These are phyloP conservation scores for Camellia sinensis DNA, from an alignment of 148 eudicot genomes.

Conservation along the genomic window DNA sequence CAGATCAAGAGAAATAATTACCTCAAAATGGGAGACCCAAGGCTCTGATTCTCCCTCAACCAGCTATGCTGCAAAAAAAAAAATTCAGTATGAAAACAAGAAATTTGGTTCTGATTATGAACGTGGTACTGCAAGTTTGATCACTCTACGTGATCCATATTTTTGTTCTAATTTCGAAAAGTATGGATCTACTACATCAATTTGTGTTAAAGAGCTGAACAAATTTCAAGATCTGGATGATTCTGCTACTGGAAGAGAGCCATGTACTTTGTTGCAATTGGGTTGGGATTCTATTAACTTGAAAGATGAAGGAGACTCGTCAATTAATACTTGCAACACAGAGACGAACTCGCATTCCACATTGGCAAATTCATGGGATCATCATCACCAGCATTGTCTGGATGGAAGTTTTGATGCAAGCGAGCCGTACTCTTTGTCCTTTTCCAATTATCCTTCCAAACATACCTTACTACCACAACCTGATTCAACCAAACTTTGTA, in stretches of 20 bases:
- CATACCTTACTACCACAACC: conserved; percentile 12
- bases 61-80: conserved; percentile 19
- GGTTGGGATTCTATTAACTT: conserved; percentile 34
- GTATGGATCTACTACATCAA: conserved; percentile 20
- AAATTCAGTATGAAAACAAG: conserved; percentile 24
- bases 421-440: conserved; percentile 5
- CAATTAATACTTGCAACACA: neutral
- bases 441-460: conserved; percentile 12
- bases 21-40: conserved; percentile 22
- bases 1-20: conserved; percentile 24
- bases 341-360: conserved; percentile 15
- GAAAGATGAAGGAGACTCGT: conserved; percentile 22
- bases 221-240: conserved; percentile 25
- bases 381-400: conserved; percentile 16
- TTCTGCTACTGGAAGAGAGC: conserved; percentile 20
- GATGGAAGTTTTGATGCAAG: conserved; percentile 8
- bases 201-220: conserved; percentile 24
- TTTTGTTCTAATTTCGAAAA: conserved; percentile 16
- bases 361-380: conserved; percentile 21
- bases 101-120: conserved; percentile 18
- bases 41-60: conserved; percentile 21
- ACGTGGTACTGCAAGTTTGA: conserved; percentile 8
- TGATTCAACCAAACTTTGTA: conserved; percentile 16
- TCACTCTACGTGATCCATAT: conserved; percentile 22
- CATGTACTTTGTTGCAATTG: conserved; percentile 29